Percentiles rank a stretch among this genome's conserved stretches.
Evolutionary conservation across 306 rosid genomes (phyloP).

Genomic region (Mimosa bimucronata): DNA sequence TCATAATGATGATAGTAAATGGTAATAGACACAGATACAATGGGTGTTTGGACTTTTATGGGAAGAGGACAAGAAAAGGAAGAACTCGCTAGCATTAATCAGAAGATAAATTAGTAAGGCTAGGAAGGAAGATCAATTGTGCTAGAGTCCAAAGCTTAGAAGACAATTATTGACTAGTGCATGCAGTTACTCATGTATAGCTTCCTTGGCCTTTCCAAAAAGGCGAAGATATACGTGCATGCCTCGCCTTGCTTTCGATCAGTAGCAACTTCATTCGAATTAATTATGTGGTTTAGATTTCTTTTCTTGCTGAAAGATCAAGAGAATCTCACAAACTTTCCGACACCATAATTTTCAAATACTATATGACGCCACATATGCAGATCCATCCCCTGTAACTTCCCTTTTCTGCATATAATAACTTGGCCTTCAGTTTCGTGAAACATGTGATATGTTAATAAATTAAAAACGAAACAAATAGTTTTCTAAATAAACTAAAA

Average conservation of each 20-base stretch:
- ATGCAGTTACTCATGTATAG: neutral
- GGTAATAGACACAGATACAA: neutral
- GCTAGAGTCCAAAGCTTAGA: slow-evolving; percentile 20
- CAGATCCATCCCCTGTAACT: neutral
- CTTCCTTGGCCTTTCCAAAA: slow-evolving; percentile 25
- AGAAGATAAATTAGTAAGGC: neutral
- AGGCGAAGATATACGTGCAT: slow-evolving; percentile 25
- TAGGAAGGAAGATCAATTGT: neutral
- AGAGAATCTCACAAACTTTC: slow-evolving; percentile 42
- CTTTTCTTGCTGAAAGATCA: slow-evolving; percentile 19
- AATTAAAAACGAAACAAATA: neutral
- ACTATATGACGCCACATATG: slow-evolving; percentile 2
- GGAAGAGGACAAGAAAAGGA: neutral
- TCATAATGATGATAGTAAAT: neutral
- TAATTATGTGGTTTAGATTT: neutral
- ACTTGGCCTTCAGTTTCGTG: neutral
- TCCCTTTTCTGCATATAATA: slow-evolving; percentile 7
- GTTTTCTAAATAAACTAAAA: neutral
- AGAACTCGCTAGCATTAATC: neutral
- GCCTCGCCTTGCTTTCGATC: slow-evolving; percentile 8
- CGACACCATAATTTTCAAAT: slow-evolving; percentile 7
- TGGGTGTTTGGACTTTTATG: neutral
- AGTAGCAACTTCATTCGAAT: slow-evolving; percentile 26
- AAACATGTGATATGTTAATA: slow-evolving; percentile 30
- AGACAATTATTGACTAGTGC: slow-evolving; percentile 42